Conservation (phyloP, 257 asterid species). For the Paulownia fortunei region DNA sequence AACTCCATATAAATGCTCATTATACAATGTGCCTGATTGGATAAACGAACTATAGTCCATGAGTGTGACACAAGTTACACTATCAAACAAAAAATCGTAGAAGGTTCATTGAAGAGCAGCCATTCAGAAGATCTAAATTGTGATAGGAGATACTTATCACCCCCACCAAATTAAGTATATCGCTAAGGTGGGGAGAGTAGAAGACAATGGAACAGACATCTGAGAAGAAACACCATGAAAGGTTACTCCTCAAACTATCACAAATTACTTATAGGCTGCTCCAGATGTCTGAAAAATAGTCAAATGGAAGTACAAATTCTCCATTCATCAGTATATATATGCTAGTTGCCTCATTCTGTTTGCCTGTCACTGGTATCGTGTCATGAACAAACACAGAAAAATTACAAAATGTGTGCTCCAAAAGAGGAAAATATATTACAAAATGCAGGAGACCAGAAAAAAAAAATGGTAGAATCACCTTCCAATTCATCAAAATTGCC, state of each 20-base stretch:
- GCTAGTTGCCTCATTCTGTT: neutral
- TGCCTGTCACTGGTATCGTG: neutral
- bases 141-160: neutral
- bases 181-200: neutral
- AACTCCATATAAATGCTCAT: conserved; percentile 13
- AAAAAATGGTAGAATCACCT: conserved; percentile 52
- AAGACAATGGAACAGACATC: neutral
- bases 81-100: neutral
- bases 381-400: conserved; percentile 21
- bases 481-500: conserved; percentile 84
- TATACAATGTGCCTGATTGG: conserved; percentile 5
- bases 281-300: neutral
- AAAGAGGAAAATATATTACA: neutral
- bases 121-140: conserved; percentile 9
- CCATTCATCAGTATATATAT: conserved; percentile 9
- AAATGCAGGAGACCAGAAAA: conserved; percentile 24
- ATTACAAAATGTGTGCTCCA: conserved; percentile 3
- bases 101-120: neutral
- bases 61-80: neutral
- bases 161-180: neutral
- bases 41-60: neutral
- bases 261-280: neutral
- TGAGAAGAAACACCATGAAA: neutral
- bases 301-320: conserved; percentile 9
- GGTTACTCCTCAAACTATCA: neutral